Evolutionary conservation across 176 grass and related monocot genomes (phyloP), one percentile per base, ranked within the genome.

Genomic region (Puya raimondii): DNA sequence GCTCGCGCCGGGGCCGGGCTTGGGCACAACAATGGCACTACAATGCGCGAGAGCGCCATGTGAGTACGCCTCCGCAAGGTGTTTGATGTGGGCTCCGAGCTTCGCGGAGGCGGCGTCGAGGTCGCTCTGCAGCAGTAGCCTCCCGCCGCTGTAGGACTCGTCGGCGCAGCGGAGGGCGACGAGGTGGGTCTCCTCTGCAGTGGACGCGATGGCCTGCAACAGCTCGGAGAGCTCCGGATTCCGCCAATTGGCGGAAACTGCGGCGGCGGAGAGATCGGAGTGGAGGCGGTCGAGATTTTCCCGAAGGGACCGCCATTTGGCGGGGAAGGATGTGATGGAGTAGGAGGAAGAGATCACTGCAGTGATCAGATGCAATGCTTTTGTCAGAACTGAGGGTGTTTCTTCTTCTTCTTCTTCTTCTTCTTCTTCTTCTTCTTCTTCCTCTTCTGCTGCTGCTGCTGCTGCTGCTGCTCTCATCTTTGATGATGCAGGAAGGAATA

Each of bases 41-140:
- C 80, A 68, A 8, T 80, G 85, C 64, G 75, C 72, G 26, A 99
- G 73, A 72, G 70, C 61, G 2, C 89, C 74, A 2, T 82, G 88
- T 8, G 85, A 77, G 29, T 80, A 81, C 15, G 88, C 17, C 72
- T 85, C 80, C 52, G 88, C 82, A 12, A 99, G 77, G 49, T 64
- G 61, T 70, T 75, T 82, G 59, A 80, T 67, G 53, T 76, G 85
- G 48, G 72, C 58, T 74, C 84, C 80, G 33, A 99, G 85, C 64
- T 73, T 80, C 2, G 75, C 56, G 22, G 71, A 26, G 9, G 84
- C 66, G 68, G 84, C 72, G 78, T 94, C 91, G 8, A 99, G 95
- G 51, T 93, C 87, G 50, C 95, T 99, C 68, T 80, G 81, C 25
- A 99, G 85, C 15, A 86, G 91, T 17, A 94, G 90, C 85, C 91